Percentiles rank a stretch among this genome's conserved stretches.
phyloP scores from a whole-genome alignment of 371 early-diverging fungal genomes.

The Batrachochytrium dendrobatidis region DNA sequence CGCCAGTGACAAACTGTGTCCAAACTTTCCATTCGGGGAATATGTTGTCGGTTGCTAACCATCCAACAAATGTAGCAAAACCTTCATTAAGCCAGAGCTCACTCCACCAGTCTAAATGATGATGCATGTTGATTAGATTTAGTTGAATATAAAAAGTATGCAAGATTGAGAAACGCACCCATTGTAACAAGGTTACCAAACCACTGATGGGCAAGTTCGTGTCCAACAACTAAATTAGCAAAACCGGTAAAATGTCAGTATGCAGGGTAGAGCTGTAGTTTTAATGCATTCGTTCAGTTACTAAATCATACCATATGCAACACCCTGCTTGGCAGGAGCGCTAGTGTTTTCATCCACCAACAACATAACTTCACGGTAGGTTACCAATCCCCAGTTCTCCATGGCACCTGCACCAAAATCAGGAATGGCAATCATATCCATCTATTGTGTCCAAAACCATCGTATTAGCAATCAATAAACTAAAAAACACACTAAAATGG shows the following conservation, averaged over 20 bases:
- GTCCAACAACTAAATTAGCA: conserved; percentile 81
- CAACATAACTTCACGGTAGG: conserved; percentile 73
- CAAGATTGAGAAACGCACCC: no score
- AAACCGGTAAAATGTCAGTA: conserved; percentile 61
- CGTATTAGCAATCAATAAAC: no score
- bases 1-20: conserved; percentile 64
- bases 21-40: conserved; percentile 75
- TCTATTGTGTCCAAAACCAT: conserved; percentile 51
- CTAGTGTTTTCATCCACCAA: conserved; percentile 61
- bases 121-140: neutral
- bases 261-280: conserved; percentile 26
- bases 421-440: conserved; percentile 85
- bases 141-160: no score
- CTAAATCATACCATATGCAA: conserved; percentile 76
- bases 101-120: conserved; percentile 77
- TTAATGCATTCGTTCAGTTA: neutral
- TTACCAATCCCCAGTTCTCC: conserved; percentile 94
- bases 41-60: conserved; percentile 68
- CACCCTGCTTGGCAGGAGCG: conserved; percentile 57
- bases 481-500: no score
- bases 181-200: conserved; percentile 97
- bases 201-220: conserved; percentile 95
- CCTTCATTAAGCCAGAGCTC: conserved; percentile 97
- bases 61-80: conserved; percentile 91
- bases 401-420: conserved; percentile 78